Base-by-base conservation (phyloP, 345 rosid species). In the Citrus reticulata region DNA sequence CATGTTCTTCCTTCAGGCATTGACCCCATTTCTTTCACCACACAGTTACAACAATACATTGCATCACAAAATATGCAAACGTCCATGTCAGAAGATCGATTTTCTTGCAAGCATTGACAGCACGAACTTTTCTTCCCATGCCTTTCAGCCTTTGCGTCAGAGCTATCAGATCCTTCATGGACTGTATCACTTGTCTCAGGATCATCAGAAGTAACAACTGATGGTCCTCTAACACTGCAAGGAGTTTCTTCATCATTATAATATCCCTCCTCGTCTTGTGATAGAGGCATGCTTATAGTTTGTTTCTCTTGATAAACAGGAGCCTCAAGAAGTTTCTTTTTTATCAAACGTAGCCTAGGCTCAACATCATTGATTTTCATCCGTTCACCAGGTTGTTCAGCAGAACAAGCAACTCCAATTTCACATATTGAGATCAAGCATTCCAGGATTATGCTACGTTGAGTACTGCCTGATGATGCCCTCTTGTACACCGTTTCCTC, bases 1-100 rank as follows among this genome's bases (percentile, higher is more conserved):
- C 98, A 94, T 85, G 93, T 96, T 87, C 98, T 90, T 73, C 98
- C 99, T 83, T 96, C 97, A 22, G 95, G 97, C 92, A 92, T 89
- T 13, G 95, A 87, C 49, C 97, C 98, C 94, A 93, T 96, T 67
- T 92, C 92, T 86, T 93, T 88, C 67, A 93, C 55, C 79, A 93
- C 91, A 79, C 98, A 96, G 73, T 77, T 80, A 17, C 1, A 30
- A 76, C 99, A 96, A 78, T 88, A 96, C 80, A 88, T 96, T 63
- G 99, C 95, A 66, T 83, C 83, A 39, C 99, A 96, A 57, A 94
- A 98, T 80, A 96, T 86, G 82, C 99, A 96, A 17, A 81, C 80
- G 84, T 91, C 98, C 83, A 93, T 96, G 54, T 84, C 87, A 0
- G 88, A 90, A 66, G 94, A 88, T 81, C 86, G 77, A 80, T 84